A percentile compares a stretch with the other conserved stretches of the same genome.
These are phyloP conservation scores for Aspergillus glaucus DNA, from an alignment of 2,329 filamentous ascomycete genomes.

Conservation along the genomic window DNA sequence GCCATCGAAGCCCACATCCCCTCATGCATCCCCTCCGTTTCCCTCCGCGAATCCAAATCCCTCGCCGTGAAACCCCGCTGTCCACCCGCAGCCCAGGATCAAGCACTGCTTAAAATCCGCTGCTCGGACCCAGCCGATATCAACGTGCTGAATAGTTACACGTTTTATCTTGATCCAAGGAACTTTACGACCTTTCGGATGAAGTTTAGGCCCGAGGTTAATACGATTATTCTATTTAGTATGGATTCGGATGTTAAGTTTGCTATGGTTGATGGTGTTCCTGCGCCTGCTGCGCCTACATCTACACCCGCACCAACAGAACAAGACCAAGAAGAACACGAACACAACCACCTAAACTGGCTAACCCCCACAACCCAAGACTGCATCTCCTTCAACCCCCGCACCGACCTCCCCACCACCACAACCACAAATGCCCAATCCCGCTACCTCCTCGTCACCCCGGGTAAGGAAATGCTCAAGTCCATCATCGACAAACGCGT, in stretches of 20 bases:
- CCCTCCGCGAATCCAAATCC: conserved; percentile 25
- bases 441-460: conserved; percentile 22
- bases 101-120: conserved; percentile 21
- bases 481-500: conserved; percentile 20
- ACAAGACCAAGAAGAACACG: too few relatives aligned
- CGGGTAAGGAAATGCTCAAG: conserved; percentile 22
- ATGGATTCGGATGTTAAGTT: conserved; percentile 21
- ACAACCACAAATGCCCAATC: neutral
- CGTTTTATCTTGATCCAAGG: conserved; percentile 24
- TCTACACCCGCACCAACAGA: neutral
- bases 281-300: neutral
- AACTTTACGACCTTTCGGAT: conserved; percentile 30
- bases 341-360: conserved; percentile 13
- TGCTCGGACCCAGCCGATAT: conserved; percentile 7
- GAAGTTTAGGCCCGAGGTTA: conserved; percentile 21
- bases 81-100: conserved; percentile 16
- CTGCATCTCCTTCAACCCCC: conserved; percentile 13
- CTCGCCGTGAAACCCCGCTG: conserved; percentile 22
- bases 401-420: neutral
- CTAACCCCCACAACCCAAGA: conserved; percentile 20
- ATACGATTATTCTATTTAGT: conserved; percentile 25
- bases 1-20: conserved; percentile 9
- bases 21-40: conserved; percentile 24
- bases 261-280: conserved; percentile 10
- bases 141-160: conserved; percentile 20